Percentiles rank a stretch among this genome's conserved stretches.
These are phyloP conservation scores for Salix purpurea DNA, from an alignment of 345 rosid species.

Conservation along the genomic window DNA sequence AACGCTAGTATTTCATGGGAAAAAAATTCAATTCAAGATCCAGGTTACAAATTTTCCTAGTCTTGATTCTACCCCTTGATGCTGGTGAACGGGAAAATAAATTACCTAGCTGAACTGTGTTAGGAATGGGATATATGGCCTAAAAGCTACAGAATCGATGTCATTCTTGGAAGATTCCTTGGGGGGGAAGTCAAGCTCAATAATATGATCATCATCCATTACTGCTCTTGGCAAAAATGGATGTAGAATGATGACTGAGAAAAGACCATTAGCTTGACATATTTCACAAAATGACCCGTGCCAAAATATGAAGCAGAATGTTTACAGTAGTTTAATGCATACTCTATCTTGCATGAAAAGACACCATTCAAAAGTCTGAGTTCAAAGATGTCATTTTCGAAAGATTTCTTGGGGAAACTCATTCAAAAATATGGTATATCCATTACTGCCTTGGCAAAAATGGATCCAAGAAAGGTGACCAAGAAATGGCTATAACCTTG, in stretches of 20 bases:
- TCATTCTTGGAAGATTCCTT: neutral
- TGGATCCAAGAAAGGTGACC: neutral
- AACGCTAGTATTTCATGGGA: neutral
- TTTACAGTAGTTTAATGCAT: neutral
- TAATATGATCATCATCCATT: too few species aligned
- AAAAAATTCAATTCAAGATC: neutral
- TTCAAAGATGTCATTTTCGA: neutral
- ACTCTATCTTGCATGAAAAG: neutral
- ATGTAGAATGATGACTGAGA: too few species aligned
- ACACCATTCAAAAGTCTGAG: neutral
- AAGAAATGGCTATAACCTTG: neutral
- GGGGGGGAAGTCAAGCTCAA: neutral
- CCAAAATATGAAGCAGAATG: neutral
- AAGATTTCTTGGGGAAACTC: neutral
- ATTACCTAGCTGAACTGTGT: neutral
- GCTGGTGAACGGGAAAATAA: neutral
- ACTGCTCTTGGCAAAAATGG: too few species aligned
- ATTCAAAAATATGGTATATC: neutral
- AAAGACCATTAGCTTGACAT: neutral
- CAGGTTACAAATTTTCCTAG: neutral
- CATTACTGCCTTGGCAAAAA: neutral
- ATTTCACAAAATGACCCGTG: neutral
- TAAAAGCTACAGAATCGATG: neutral
- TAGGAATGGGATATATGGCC: neutral
- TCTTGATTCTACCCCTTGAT: neutral